Conservation (phyloP, 2,329 filamentous ascomycete genomes). For the Cladosporium sp. region DNA sequence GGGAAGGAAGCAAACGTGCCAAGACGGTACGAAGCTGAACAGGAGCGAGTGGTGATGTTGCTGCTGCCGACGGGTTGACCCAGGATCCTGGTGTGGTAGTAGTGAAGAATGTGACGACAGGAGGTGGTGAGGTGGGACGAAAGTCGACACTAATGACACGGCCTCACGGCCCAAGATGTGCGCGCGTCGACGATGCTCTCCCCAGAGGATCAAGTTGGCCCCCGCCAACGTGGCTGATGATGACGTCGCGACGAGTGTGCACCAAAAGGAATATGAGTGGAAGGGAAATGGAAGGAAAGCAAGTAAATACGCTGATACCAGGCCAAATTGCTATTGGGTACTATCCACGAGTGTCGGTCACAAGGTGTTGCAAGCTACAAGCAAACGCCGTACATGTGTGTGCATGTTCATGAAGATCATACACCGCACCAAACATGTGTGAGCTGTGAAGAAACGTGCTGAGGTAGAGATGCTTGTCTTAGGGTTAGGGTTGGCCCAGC, state of each 20-base stretch:
- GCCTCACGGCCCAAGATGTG: neutral
- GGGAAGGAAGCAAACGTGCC: neutral
- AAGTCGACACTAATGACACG: neutral
- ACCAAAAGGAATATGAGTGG: too few species aligned
- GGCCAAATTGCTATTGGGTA: too few species aligned
- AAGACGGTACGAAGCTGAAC: neutral
- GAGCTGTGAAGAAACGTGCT: too few species aligned
- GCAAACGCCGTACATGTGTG: too few species aligned
- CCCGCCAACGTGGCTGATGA: conserved; percentile 7
- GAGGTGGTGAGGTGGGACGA: neutral
- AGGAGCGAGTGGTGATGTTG: neutral
- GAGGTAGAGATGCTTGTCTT: too few species aligned
- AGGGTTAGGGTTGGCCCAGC: too few species aligned
- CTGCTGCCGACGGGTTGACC: neutral
- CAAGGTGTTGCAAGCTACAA: too few species aligned
- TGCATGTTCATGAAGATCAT: too few species aligned
- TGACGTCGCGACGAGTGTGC: neutral
- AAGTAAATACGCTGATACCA: too few species aligned
- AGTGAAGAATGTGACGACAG: neutral
- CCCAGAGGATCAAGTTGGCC: neutral
- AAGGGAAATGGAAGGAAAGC: too few species aligned
- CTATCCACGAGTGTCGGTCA: too few species aligned
- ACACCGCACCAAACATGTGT: too few species aligned
- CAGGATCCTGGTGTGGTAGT: neutral
- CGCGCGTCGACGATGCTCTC: neutral